Conservation (phyloP, 1,139 yeast genomes). For the Taiozyma sp. region DNA sequence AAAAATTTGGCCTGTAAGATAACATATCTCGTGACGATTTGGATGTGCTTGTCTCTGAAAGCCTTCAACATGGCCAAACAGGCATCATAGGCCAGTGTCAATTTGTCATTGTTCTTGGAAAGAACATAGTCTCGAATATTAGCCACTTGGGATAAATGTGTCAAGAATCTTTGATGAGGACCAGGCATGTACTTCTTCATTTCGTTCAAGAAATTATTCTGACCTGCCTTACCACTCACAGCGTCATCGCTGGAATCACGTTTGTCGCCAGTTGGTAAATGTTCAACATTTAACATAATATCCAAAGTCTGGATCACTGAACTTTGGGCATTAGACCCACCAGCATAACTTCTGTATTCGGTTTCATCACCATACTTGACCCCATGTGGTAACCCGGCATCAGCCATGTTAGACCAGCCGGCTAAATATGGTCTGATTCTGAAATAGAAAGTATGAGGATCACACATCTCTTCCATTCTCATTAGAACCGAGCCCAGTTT, state of each 20-base stretch:
- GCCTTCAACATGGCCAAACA: slow-evolving; percentile 85
- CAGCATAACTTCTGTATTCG: slow-evolving; percentile 60
- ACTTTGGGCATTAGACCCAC: slow-evolving; percentile 94
- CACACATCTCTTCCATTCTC: slow-evolving; percentile 92
- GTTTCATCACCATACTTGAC: slow-evolving; percentile 69
- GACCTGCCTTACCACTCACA: slow-evolving; percentile 27
- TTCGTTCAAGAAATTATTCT: slow-evolving; percentile 67
- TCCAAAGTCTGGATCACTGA: slow-evolving; percentile 87
- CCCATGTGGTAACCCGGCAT: slow-evolving; percentile 78
- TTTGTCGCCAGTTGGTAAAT: slow-evolving; percentile 69
- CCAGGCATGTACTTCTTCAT: slow-evolving; percentile 92
- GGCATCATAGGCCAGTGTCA: slow-evolving; percentile 78
- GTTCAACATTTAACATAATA: slow-evolving; percentile 69
- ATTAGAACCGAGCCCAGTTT: slow-evolving; percentile 67
- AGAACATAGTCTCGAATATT: slow-evolving; percentile 62
- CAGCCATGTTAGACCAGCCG: slow-evolving; percentile 93
- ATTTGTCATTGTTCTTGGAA: slow-evolving; percentile 43
- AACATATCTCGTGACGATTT: slow-evolving; percentile 83
- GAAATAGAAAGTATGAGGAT: slow-evolving; percentile 86
- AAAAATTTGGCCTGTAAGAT: slow-evolving; percentile 68
- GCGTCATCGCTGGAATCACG: slow-evolving; percentile 11
- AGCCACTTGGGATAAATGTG: slow-evolving; percentile 50
- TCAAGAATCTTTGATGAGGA: slow-evolving; percentile 70
- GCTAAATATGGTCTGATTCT: slow-evolving; percentile 87
- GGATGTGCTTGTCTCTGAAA: slow-evolving; percentile 90